phyloP scores from a whole-genome alignment of 108 stramenopile species.

The Discostella stelligeroides region DNA sequence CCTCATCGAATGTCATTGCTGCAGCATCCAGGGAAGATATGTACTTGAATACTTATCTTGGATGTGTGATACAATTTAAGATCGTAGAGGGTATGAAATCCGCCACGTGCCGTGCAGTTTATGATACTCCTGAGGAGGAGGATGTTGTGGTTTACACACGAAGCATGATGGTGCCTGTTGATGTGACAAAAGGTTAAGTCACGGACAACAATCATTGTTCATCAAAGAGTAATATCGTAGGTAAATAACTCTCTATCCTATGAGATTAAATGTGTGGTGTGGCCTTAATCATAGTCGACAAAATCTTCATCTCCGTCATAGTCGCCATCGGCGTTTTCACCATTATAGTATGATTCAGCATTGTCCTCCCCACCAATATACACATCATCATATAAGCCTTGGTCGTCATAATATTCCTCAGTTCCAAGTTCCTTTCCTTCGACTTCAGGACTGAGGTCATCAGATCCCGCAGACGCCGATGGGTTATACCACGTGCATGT shows the following conservation, averaged over 20 bases:
- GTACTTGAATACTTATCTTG: constrained; percentile 37
- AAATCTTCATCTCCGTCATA: constrained; percentile 22
- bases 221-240: too few species aligned
- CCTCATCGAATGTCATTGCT: constrained; percentile 41
- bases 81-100: constrained; percentile 20
- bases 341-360: not conserved
- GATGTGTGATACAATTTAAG: constrained; percentile 44
- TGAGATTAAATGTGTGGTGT: too few species aligned
- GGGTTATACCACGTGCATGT: constrained; percentile 31
- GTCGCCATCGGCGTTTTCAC: constrained; percentile 10
- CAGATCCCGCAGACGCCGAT: too few species aligned
- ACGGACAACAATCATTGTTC: not conserved
- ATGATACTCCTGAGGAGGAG: constrained; percentile 24
- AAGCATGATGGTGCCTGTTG: constrained; percentile 29
- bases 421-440: not conserved
- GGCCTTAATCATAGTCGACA: constrained; percentile 25
- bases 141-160: constrained; percentile 33
- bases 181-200: not conserved
- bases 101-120: constrained; percentile 39
- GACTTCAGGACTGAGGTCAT: too few species aligned
- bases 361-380: not conserved
- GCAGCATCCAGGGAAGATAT: constrained; percentile 59
- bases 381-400: constrained; percentile 11
- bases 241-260: too few species aligned
- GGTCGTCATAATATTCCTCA: not conserved